Conservation (phyloP, 208 protist species). For the Trypanosoma melophagium region DNA sequence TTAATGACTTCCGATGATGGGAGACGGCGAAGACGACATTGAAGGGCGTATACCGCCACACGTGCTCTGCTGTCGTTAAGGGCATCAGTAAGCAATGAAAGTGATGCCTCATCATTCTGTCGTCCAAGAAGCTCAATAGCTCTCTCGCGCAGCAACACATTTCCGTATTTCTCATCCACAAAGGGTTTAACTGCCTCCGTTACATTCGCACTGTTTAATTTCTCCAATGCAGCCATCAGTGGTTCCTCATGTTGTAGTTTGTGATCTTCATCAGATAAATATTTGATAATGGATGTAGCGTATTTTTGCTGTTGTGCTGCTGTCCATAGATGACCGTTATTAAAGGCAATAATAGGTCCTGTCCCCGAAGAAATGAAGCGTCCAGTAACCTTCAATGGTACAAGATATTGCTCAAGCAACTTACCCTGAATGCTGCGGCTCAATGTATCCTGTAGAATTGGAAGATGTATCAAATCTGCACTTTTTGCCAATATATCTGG, state of each 20-base stretch:
- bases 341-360: background rate
- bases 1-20: constrained; percentile 9
- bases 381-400: background rate
- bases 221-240: background rate
- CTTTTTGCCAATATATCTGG: constrained; percentile 3
- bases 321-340: constrained; percentile 16
- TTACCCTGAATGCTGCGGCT: constrained; percentile 10
- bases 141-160: background rate
- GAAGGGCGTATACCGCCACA: constrained; percentile 17
- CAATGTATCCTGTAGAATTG: constrained; percentile 1
- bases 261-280: background rate
- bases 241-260: background rate
- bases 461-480: constrained; percentile 2
- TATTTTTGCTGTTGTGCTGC: constrained; percentile 20
- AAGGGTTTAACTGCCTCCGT: constrained; percentile 2
- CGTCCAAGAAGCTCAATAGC: constrained; percentile 12
- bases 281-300: constrained; percentile 12
- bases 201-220: constrained; percentile 17
- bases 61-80: constrained; percentile 9
- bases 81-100: background rate
- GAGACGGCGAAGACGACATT: constrained; percentile 7
- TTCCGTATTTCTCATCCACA: background rate
- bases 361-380: background rate
- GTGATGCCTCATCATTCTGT: constrained; percentile 13
- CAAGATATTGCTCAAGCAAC: constrained; percentile 16